Conservation (phyloP, 148 eudicot species). For the Linanthus parryae region DNA sequence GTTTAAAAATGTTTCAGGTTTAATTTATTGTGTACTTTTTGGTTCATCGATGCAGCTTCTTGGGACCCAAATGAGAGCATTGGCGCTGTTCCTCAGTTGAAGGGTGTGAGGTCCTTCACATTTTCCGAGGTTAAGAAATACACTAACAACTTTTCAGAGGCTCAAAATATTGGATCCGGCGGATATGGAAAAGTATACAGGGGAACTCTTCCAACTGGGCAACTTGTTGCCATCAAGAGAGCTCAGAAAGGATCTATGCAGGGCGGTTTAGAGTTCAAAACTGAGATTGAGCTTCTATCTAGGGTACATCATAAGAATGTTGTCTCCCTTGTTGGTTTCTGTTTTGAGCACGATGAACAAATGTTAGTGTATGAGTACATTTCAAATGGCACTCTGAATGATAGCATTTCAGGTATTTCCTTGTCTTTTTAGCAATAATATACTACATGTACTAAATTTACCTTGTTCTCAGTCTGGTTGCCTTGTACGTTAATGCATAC, state of each 20-base stretch:
- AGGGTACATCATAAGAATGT: constrained; percentile 93
- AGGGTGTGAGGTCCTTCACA: constrained; percentile 68
- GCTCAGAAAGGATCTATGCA: constrained; percentile 73
- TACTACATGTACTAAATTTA: too few relatives aligned
- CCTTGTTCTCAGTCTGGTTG: neutral
- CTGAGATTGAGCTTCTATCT: constrained; percentile 85
- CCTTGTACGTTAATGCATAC: neutral
- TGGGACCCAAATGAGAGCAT: constrained; percentile 51
- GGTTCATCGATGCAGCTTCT: constrained; percentile 41
- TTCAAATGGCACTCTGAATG: constrained; percentile 72
- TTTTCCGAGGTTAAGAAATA: constrained; percentile 66
- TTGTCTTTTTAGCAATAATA: too few relatives aligned
- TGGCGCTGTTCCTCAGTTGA: constrained; percentile 62
- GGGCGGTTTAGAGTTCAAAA: constrained; percentile 75
- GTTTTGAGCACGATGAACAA: constrained; percentile 73
- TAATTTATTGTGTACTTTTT: neutral
- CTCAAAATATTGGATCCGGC: constrained; percentile 59
- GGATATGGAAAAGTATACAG: constrained; percentile 90
- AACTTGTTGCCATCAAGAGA: constrained; percentile 73
- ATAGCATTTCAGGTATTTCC: constrained; percentile 60
- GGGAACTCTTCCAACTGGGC: constrained; percentile 55
- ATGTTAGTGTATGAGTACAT: constrained; percentile 79
- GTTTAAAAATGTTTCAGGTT: neutral
- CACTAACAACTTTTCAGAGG: constrained; percentile 60
- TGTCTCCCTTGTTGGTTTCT: constrained; percentile 76